A percentile compares a stretch with the other conserved stretches of the same genome.
These are phyloP conservation scores for Penicillium malachiteum DNA, from an alignment of 495 filamentous ascomycete species.

Conservation along the genomic window DNA sequence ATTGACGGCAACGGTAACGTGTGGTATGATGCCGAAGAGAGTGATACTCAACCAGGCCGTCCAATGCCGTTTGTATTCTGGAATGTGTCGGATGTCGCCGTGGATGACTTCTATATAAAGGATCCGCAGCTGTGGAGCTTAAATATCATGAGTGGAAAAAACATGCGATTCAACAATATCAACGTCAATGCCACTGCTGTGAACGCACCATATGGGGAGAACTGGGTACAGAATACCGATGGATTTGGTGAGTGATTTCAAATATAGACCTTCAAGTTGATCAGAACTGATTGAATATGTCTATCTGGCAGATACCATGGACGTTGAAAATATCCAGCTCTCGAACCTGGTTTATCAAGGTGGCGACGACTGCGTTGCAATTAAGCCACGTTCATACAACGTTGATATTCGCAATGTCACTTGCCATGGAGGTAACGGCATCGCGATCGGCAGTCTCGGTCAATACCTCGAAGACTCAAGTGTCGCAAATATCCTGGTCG, in stretches of 20 bases:
- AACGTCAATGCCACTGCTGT: constrained; percentile 48
- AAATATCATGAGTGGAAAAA: constrained; percentile 60
- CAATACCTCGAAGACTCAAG: constrained; percentile 57
- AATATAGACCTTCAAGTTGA: too few species aligned
- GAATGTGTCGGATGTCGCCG: constrained; percentile 55
- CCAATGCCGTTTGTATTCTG: constrained; percentile 63
- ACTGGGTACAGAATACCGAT: constrained; percentile 62
- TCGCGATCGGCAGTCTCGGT: constrained; percentile 56
- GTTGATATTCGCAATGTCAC: constrained; percentile 51
- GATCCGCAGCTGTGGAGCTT: constrained; percentile 54
- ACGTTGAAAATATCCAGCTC: constrained; percentile 49
- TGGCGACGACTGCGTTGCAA: constrained; percentile 58
- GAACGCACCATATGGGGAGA: constrained; percentile 49
- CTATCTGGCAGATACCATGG: constrained; percentile 49
- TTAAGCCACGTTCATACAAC: constrained; percentile 57
- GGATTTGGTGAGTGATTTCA: constrained; percentile 40
- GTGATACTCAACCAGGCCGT: constrained; percentile 47
- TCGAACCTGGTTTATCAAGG: constrained; percentile 59
- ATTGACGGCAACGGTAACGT: constrained; percentile 57
- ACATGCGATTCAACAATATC: constrained; percentile 55
- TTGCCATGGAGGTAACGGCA: constrained; percentile 55
- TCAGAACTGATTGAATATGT: too few species aligned
- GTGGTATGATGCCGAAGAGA: constrained; percentile 46
- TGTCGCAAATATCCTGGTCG: constrained; percentile 46
- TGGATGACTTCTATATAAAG: constrained; percentile 53